A percentile compares a stretch with the other conserved stretches of the same genome.
Conservation (phyloP, 129 eudicot genomes). For the Artemisia argyi region DNA sequence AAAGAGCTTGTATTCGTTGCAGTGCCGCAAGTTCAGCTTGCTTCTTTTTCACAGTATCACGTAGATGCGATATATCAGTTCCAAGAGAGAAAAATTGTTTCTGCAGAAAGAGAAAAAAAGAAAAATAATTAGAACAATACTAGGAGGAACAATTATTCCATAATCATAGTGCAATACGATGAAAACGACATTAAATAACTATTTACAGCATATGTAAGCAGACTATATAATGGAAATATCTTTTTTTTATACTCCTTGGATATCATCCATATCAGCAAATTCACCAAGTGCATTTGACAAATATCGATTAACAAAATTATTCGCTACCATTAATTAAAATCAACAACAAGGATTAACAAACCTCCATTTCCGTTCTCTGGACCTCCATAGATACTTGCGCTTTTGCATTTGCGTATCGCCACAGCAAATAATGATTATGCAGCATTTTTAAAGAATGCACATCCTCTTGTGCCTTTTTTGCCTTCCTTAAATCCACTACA, state of each 20-base stretch:
- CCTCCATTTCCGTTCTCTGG: constrained; percentile 71
- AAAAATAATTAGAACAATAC: background rate
- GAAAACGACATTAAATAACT: background rate
- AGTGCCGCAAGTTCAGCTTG: constrained; percentile 49
- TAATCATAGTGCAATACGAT: background rate
- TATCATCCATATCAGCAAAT: too few species aligned
- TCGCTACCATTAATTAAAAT: background rate
- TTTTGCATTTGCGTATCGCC: constrained; percentile 88
- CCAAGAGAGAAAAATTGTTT: constrained; percentile 56
- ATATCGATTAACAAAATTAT: too few species aligned
- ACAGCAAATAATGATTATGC: constrained; percentile 60
- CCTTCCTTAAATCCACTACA: constrained; percentile 49
- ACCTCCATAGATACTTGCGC: constrained; percentile 58
- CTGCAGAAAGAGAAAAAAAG: constrained; percentile 36
- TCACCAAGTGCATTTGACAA: too few species aligned
- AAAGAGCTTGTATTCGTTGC: constrained; percentile 39
- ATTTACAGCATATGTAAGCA: too few species aligned
- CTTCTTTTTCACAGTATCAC: constrained; percentile 55
- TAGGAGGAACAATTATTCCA: background rate
- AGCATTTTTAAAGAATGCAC: constrained; percentile 66
- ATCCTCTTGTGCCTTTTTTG: constrained; percentile 61
- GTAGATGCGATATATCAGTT: constrained; percentile 53
- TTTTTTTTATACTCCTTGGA: too few species aligned
- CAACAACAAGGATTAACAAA: constrained; percentile 34
- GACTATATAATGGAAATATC: too few species aligned